phyloP scores from a whole-genome alignment of 208 protist species.

The Trypanosoma brucei region DNA sequence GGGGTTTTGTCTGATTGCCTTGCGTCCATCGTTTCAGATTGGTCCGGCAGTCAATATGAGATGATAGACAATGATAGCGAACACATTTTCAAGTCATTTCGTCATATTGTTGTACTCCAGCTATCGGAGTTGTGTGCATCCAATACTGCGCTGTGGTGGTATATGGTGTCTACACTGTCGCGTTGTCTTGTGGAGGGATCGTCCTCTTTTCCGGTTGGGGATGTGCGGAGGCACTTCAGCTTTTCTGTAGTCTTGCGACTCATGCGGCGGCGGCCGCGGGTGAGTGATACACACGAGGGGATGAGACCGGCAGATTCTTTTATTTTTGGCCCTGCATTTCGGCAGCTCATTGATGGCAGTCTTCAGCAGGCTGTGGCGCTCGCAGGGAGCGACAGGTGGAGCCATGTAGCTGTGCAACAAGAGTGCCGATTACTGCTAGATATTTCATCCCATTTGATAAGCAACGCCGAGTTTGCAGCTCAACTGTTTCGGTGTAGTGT shows the following conservation, averaged over 20 bases:
- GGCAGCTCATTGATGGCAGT: conserved; percentile 13
- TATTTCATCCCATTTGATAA: conserved; percentile 29
- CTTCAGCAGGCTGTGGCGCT: background rate
- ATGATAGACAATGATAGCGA: background rate
- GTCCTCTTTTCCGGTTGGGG: background rate
- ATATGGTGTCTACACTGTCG: conserved; percentile 24
- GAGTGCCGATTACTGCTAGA: conserved; percentile 21
- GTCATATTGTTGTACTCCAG: conserved; percentile 7
- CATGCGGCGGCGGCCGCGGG: conserved; percentile 32
- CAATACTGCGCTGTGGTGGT: conserved; percentile 30
- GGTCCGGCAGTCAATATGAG: background rate
- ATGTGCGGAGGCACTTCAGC: background rate
- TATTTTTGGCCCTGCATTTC: conserved; percentile 35
- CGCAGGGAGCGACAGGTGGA: background rate
- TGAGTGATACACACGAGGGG: conserved; percentile 23
- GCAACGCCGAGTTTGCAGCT: conserved; percentile 21
- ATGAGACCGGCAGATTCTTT: conserved; percentile 30
- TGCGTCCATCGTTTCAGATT: background rate
- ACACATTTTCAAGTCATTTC: background rate
- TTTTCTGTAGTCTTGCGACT: conserved; percentile 28
- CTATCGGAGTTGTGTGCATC: conserved; percentile 6
- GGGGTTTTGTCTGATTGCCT: conserved; percentile 26
- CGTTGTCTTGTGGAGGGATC: conserved; percentile 17
- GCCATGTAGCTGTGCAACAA: background rate
- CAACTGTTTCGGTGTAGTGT: conserved; percentile 29